Evolutionary conservation across 2,329 filamentous ascomycete genomes (phyloP).

Genomic region (Ploettnerulaceae sp.): DNA sequence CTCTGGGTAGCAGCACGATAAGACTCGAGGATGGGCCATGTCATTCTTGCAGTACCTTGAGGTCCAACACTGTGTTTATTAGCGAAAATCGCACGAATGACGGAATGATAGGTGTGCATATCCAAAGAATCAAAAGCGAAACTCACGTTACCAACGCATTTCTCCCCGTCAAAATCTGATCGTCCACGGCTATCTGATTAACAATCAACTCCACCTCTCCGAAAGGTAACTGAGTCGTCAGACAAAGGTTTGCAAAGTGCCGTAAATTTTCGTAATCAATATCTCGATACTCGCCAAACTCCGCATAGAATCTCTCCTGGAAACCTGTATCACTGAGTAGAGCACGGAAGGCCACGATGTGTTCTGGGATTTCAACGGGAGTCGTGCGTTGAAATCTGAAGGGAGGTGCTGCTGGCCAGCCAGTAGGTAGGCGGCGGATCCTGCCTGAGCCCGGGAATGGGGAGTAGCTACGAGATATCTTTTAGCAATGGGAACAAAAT

Average conservation of each 20-base stretch:
- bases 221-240: not conserved
- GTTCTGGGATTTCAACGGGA: not conserved
- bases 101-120: no score
- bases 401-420: not conserved
- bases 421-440: not conserved
- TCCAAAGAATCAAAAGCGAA: no score
- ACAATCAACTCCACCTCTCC: not conserved
- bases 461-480: not conserved
- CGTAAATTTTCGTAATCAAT: not conserved
- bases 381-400: not conserved
- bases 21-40: no score
- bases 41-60: no score
- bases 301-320: not conserved
- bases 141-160: not conserved
- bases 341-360: not conserved
- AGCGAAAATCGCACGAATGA: no score
- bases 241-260: not conserved
- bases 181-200: not conserved
- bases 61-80: no score
- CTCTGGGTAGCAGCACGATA: no score
- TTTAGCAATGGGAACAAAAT: not conserved
- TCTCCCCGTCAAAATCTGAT: not conserved
- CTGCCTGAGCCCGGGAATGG: slow-evolving; percentile 6
- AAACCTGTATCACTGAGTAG: not conserved
- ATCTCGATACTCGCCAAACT: slow-evolving; percentile 6